Evolutionary conservation across 1,284 basidiomycete species (phyloP).

Genomic region (Ustilago sp.): DNA sequence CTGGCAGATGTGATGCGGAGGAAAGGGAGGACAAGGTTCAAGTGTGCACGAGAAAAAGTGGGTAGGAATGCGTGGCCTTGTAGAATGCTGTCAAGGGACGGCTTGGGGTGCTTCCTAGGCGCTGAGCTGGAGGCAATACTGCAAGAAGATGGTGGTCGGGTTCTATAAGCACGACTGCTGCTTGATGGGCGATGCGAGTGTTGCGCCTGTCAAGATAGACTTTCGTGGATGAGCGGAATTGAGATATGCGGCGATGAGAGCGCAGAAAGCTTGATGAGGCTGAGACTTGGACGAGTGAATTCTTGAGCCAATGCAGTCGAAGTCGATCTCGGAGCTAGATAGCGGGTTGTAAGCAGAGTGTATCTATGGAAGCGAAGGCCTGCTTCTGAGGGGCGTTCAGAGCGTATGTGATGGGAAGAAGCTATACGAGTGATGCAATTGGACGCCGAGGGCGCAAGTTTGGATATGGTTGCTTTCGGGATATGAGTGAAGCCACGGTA

Average conservation of each 20-base stretch:
- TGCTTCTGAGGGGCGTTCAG: background rate
- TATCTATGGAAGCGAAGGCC: background rate
- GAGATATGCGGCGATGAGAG: background rate
- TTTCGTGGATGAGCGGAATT: background rate
- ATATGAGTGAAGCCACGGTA: background rate
- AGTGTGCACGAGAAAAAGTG: background rate
- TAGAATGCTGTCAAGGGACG: conserved; percentile 6
- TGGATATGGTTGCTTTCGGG: background rate
- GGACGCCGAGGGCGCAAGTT: background rate
- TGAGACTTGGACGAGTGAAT: background rate
- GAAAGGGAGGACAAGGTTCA: background rate
- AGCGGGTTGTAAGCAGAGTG: background rate
- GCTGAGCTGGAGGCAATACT: conserved; percentile 10
- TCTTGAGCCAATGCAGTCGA: background rate
- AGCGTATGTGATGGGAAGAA: background rate
- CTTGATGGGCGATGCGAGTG: background rate
- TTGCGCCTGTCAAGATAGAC: background rate
- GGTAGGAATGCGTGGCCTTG: background rate
- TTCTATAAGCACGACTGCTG: conserved; percentile 2
- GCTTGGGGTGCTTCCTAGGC: background rate
- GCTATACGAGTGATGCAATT: conserved; percentile 9
- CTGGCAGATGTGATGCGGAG: background rate
- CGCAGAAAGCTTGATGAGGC: too few species aligned
- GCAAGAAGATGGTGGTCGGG: background rate
- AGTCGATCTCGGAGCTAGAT: background rate